A percentile compares a stretch with the other conserved stretches of the same genome.
Conservation (phyloP, 495 filamentous ascomycete genomes). For the Aspergillus ellipticus region DNA sequence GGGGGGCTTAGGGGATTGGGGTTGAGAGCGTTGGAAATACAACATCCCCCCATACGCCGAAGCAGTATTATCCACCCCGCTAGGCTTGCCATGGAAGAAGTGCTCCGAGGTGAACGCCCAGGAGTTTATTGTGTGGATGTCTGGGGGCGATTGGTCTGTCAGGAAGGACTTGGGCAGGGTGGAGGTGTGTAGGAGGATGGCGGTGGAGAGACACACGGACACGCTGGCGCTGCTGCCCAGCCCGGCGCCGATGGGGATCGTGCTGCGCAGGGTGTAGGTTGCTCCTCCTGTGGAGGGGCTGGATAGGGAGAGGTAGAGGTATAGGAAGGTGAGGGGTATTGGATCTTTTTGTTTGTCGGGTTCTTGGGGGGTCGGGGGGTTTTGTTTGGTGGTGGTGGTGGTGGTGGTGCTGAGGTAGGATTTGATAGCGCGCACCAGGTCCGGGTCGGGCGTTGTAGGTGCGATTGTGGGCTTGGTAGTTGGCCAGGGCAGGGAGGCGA, state of each 20-base stretch:
- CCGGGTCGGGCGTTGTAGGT: too few species aligned
- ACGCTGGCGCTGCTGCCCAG: constrained; percentile 84
- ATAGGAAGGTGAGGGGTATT: neutral
- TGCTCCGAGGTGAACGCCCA: neutral
- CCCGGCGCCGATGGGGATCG: constrained; percentile 78
- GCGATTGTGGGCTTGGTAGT: too few species aligned
- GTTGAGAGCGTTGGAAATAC: neutral
- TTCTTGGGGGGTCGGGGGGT: too few species aligned
- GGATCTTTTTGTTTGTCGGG: too few species aligned
- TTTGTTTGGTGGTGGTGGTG: too few species aligned
- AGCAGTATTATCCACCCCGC: neutral
- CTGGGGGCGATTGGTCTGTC: neutral
- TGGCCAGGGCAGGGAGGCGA: neutral
- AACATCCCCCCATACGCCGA: neutral
- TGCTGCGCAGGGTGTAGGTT: constrained; percentile 71
- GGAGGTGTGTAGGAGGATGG: constrained; percentile 18
- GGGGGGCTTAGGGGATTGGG: too few species aligned
- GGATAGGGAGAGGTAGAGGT: neutral
- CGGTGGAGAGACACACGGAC: constrained; percentile 71
- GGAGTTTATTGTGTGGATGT: neutral
- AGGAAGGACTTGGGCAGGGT: too few species aligned
- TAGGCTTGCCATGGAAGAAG: neutral
- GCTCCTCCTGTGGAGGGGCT: neutral
- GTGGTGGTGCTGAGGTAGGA: too few species aligned
- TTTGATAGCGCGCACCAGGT: too few species aligned